Evolutionary conservation across 2,329 filamentous ascomycete species (phyloP).

Genomic region (Lasiodiplodia theobromae): DNA sequence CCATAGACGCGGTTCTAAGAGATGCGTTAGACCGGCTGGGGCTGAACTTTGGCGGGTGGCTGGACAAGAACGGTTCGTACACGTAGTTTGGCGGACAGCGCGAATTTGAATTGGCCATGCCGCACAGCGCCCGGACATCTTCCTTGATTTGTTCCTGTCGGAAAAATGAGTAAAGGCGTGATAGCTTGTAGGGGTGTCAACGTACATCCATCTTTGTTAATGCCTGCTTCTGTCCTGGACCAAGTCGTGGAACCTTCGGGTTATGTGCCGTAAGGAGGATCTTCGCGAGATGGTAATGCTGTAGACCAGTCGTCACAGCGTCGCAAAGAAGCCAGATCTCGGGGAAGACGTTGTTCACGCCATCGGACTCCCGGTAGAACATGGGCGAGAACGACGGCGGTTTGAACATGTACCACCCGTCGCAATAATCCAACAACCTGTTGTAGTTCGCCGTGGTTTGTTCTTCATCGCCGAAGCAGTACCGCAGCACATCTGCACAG

Average conservation of each 20-base stretch:
- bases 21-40: constrained; percentile 18
- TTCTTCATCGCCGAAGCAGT: constrained; percentile 61
- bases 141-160: constrained; percentile 53
- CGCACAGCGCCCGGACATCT: constrained; percentile 63
- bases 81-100: constrained; percentile 62
- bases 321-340: constrained; percentile 65
- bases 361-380: constrained; percentile 52
- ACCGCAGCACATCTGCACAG: constrained; percentile 53
- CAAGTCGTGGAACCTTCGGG: constrained; percentile 60
- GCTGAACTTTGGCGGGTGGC: constrained; percentile 10
- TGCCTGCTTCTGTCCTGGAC: constrained; percentile 48
- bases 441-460: constrained; percentile 50
- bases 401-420: constrained; percentile 56
- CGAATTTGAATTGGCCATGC: constrained; percentile 65
- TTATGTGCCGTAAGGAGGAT: constrained; percentile 66
- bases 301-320: constrained; percentile 66
- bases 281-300: constrained; percentile 65
- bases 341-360: constrained; percentile 58
- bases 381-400: constrained; percentile 64
- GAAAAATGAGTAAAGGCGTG: neutral
- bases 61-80: constrained; percentile 43
- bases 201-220: constrained; percentile 52
- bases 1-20: constrained; percentile 40
- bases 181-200: constrained; percentile 8
- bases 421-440: constrained; percentile 55